Conservation (phyloP, 345 rosid genomes). For the Chamaenerion angustifolium region DNA sequence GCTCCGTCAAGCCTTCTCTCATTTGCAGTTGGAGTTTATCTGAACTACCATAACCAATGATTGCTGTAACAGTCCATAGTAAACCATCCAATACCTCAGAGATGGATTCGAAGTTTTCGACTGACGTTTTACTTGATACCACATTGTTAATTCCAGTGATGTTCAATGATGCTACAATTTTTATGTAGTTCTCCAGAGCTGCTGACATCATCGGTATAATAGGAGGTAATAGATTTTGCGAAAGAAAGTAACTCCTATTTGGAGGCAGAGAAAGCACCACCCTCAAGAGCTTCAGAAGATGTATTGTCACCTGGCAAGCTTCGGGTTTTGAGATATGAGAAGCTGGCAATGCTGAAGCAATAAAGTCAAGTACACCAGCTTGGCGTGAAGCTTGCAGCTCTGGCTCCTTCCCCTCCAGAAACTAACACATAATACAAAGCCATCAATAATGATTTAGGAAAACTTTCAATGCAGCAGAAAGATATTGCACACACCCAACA, state of each 20-base stretch:
- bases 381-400: constrained; percentile 69
- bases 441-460: constrained; percentile 1
- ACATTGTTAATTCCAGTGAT: constrained; percentile 21
- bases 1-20: constrained; percentile 60
- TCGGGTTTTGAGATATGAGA: constrained; percentile 71
- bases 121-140: constrained; percentile 34
- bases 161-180: constrained; percentile 57
- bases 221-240: constrained; percentile 70
- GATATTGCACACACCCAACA: neutral
- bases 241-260: constrained; percentile 57
- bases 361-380: constrained; percentile 68
- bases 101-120: constrained; percentile 46
- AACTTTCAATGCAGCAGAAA: neutral
- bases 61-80: constrained; percentile 39
- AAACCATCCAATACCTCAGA: constrained; percentile 60
- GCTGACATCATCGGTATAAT: constrained; percentile 60
- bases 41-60: constrained; percentile 41
- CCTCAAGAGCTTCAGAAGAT: constrained; percentile 56
- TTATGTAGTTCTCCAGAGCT: constrained; percentile 64
- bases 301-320: constrained; percentile 61
- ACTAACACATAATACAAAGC: constrained; percentile 20
- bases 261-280: constrained; percentile 41
- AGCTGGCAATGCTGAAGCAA: constrained; percentile 71
- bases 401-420: constrained; percentile 59
- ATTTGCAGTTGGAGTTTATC: constrained; percentile 50